phyloP scores from a whole-genome alignment of 768 basidiomycete genomes.

The Lentinus tigrinus region DNA sequence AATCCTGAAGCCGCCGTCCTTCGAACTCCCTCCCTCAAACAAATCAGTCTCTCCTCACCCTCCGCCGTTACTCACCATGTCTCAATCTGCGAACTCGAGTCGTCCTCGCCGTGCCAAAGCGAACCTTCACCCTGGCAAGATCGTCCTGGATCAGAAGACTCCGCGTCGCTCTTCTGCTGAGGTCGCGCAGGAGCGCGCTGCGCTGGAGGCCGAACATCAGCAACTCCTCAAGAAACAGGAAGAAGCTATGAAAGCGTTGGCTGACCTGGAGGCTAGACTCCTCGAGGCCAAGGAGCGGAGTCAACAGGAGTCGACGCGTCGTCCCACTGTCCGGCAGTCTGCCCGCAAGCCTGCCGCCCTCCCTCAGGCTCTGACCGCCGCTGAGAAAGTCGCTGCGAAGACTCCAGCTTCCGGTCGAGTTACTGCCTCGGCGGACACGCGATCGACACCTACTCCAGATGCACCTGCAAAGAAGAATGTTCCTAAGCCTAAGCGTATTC shows the following conservation, averaged over 20 bases:
- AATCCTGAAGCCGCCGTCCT: background rate
- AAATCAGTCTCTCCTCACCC: background rate
- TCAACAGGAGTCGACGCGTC: background rate
- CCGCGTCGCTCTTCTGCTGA: background rate
- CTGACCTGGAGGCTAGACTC: background rate
- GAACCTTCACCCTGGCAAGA: background rate
- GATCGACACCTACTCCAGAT: no score
- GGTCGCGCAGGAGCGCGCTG: background rate
- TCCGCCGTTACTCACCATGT: background rate
- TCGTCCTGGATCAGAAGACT: background rate
- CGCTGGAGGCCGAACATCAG: background rate
- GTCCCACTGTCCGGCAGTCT: no score
- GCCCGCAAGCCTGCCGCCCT: no score
- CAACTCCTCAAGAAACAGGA: background rate
- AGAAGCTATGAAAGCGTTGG: background rate
- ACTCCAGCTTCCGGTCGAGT: no score
- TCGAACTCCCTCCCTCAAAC: background rate
- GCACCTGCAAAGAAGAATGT: no score
- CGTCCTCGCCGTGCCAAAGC: background rate
- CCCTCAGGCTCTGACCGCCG: no score
- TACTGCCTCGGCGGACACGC: no score
- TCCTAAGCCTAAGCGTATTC: no score
- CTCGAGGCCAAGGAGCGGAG: background rate
- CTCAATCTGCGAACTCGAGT: background rate
- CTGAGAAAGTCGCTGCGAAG: no score